Base-by-base conservation (phyloP, 768 basidiomycete species). In the Daedaleopsis nitida region DNA sequence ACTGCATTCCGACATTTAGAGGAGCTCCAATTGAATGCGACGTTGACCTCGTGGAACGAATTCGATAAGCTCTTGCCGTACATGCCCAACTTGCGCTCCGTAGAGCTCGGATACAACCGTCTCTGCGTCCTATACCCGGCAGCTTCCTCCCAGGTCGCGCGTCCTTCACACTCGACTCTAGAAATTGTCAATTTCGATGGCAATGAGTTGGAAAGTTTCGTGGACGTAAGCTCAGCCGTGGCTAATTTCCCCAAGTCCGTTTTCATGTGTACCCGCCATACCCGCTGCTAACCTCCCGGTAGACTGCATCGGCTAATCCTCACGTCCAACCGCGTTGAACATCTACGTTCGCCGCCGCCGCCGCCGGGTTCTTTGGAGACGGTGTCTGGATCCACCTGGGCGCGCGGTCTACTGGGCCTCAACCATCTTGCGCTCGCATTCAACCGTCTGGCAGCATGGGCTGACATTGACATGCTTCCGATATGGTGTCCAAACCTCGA, bases 41-140 rank as follows among this genome's bases (percentile, higher is more conserved):
- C 91, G 3, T 78, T 89, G 54, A 81, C 86, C 55, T 79, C 82
- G 44, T 96, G 94, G 92, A 69, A 73, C 52, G 87, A 91, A 65
- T 84, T 91, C 71, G 73, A 78, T 63, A 61, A 65, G n/a, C 72
- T 86, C 51, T 80, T 79, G 34, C 66, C 70, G 12, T 72, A 74
- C 62, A 87, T 91, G 84, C 83, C 85, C 4, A 74, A 69, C 38
- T 74, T 91, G 42, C 74, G 73, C 39, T 66, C 77, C 3, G 75
- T 92, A 14, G 90, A 94, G 75, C 71, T 90, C 65, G 92, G 90
- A 12, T 84, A 88, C 74, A 94, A 94, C 69, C 67, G 74, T 12
- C 74, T 94, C 50, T 65, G 69, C 21, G 70, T 62, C 23, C 73
- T 85, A 55, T 62, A 6, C 21, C 34, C 32, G 16, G 51, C 35